Evolutionary conservation across 140 eudicot genomes (phyloP).

Genomic region (Ambrosia hybrid): DNA sequence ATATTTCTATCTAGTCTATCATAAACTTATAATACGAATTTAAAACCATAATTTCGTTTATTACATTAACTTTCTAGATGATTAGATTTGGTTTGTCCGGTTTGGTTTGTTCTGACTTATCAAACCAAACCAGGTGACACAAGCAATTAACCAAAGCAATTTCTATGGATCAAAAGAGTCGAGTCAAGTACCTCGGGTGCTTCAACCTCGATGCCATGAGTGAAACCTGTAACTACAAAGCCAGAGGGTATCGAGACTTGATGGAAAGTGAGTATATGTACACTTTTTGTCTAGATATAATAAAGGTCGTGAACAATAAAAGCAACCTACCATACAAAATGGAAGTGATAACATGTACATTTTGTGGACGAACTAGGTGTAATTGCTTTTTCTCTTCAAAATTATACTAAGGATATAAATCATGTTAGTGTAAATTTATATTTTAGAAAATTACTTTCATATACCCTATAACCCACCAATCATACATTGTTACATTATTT

Average conservation of each 20-base stretch:
- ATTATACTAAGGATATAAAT: background rate
- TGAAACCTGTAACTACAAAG: constrained; percentile 28
- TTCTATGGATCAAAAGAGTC: background rate
- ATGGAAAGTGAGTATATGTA: constrained; percentile 8
- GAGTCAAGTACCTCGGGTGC: constrained; percentile 11
- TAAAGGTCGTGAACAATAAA: background rate
- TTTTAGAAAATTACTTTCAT: too few relatives aligned
- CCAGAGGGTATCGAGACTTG: constrained; percentile 17
- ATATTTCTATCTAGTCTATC: background rate
- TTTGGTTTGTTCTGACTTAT: background rate
- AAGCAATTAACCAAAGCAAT: background rate
- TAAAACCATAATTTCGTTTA: background rate
- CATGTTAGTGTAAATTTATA: too few relatives aligned
- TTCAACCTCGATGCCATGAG: constrained; percentile 27
- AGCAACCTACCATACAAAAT: constrained; percentile 9
- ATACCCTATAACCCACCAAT: too few relatives aligned
- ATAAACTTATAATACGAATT: too few relatives aligned
- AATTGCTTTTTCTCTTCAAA: background rate
- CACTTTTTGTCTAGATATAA: constrained; percentile 10
- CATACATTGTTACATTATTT: too few relatives aligned
- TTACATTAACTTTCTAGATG: background rate
- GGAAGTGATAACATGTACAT: background rate
- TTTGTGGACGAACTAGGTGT: background rate
- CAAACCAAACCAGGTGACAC: constrained; percentile 1
- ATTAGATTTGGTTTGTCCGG: background rate